Evolutionary conservation across 2,329 filamentous ascomycete species (phyloP), one percentile per base, ranked within the genome.

Genomic region (Lachnellula occidentalis): DNA sequence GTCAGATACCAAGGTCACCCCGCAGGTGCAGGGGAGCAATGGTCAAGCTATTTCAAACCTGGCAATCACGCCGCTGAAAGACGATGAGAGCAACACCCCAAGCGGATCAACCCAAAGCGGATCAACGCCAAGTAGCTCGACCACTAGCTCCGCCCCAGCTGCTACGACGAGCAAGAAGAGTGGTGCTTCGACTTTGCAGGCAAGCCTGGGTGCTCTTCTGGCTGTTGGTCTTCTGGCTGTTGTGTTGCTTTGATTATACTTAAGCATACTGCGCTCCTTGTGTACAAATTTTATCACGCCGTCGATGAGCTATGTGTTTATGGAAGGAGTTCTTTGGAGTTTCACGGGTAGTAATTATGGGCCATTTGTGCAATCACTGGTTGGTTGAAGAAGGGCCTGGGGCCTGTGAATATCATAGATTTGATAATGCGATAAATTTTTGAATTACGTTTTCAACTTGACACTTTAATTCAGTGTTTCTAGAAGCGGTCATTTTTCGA

Each of bases 31-130:
- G 63, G 74, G 75, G 45, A 73, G 72, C 61, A 76, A 76, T 45
- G 83, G 83, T 50, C 71, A 72, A 59, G 70, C 81, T 58, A 79
- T 96, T 64, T 75, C 78, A 48, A 78, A 82, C 62, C 80, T 90
- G 61, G 77, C 77, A 36, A 81, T 90, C 62, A 79, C 72, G 50
- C 69, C 76, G 12, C 67, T 83, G 49, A 58, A 71, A 9, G 71
- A 76, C 47, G 77, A 78, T 54, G 69, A 77, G 58, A 76, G 75
- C 67, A 86, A 87, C 64, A 70, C 71, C 17, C 83, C 83, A 15
- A 57, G 54, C 9, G 57, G 56, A 4, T 46, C 57, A 34, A 58
- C 42, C 1, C 11, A 55, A 34, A 42, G 15, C n/a, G 22, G 24
- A 21, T 45, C 39, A 14, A 19, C 45, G 3, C 14, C 43, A 12